phyloP scores from a whole-genome alignment of 73 alveolate genomes.

The Tetrahymena thermophila region DNA sequence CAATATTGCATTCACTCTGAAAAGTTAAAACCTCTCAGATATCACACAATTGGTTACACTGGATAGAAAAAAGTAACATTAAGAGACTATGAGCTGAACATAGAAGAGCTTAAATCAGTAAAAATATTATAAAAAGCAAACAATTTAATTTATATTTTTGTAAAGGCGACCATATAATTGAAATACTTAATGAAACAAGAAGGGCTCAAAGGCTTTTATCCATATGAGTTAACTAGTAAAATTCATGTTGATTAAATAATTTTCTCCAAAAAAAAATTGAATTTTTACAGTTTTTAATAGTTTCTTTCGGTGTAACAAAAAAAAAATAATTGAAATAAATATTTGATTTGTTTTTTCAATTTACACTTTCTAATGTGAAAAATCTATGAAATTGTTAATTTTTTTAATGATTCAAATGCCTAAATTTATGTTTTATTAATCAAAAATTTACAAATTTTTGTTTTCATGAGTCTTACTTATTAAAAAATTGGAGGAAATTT shows the following conservation, averaged over 20 bases:
- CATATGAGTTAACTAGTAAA: not conserved
- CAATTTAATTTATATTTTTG: not conserved
- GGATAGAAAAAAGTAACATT: not conserved
- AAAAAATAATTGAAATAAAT: no score
- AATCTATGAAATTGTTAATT: no score
- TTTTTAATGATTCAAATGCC: no score
- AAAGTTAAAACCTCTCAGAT: not conserved
- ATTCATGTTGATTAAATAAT: not conserved
- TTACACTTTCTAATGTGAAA: no score
- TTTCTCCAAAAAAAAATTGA: not conserved
- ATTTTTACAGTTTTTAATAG: not conserved
- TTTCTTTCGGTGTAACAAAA: not conserved
- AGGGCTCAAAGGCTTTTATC: not conserved
- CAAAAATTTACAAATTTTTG: no score
- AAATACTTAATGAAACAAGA: not conserved
- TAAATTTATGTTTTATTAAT: no score
- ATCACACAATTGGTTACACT: not conserved
- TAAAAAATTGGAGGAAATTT: no score
- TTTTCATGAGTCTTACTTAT: no score
- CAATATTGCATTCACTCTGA: not conserved
- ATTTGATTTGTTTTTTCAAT: no score
- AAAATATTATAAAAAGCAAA: not conserved
- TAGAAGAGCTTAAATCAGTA: not conserved
- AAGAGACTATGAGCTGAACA: not conserved
- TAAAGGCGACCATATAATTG: not conserved